Evolutionary conservation across 371 early-diverging fungal species (phyloP).

Genomic region (Phascolomyces articulosus): DNA sequence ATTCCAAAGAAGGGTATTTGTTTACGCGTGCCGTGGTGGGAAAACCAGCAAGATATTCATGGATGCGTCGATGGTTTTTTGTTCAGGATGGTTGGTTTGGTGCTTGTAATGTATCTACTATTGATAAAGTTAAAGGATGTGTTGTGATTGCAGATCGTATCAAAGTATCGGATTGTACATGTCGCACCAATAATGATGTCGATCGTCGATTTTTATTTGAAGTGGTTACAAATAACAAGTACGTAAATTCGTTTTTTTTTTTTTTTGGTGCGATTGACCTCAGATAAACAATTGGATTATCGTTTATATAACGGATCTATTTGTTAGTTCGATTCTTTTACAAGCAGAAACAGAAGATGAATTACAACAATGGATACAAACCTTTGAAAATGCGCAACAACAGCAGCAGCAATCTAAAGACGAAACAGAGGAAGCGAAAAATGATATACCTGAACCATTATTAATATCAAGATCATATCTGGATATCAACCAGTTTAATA

Average conservation of each 20-base stretch:
- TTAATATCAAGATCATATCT: conserved; percentile 16
- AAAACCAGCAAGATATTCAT: conserved; percentile 37
- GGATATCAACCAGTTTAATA: not conserved
- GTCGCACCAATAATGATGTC: conserved; percentile 45
- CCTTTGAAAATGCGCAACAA: conserved; percentile 44
- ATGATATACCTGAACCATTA: conserved; percentile 12
- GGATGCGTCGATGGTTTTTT: conserved; percentile 64
- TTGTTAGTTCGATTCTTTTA: conserved; percentile 42
- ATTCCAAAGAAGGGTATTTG: conserved; percentile 41
- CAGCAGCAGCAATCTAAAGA: not conserved
- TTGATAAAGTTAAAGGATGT: conserved; percentile 56
- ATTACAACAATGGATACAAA: conserved; percentile 64
- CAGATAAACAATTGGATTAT: too few species aligned
- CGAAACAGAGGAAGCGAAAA: not conserved
- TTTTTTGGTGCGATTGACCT: not conserved
- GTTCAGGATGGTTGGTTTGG: conserved; percentile 61
- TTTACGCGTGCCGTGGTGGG: conserved; percentile 25
- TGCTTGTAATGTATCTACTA: conserved; percentile 44
- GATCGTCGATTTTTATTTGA: conserved; percentile 79
- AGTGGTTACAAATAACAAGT: conserved; percentile 22
- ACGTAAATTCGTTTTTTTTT: conserved; percentile 3
- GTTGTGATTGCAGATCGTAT: conserved; percentile 57
- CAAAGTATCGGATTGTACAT: conserved; percentile 47
- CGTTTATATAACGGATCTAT: too few species aligned
- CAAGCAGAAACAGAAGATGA: conserved; percentile 76